These are phyloP conservation scores for Rusavskia elegans DNA, from an alignment of 495 filamentous ascomycete genomes.

Conservation along the genomic window DNA sequence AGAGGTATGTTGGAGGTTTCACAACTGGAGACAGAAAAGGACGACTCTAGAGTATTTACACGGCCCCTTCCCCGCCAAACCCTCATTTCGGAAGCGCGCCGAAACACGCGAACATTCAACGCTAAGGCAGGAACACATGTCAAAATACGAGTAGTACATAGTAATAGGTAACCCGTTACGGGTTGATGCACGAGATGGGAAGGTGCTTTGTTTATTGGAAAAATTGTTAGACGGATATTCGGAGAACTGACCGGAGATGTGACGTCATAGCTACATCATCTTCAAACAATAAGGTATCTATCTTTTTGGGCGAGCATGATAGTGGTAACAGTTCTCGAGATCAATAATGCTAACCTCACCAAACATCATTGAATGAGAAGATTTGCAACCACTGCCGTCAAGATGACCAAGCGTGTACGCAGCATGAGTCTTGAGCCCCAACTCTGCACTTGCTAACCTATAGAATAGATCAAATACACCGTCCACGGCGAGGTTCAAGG, in stretches of 20 bases:
- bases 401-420: background rate
- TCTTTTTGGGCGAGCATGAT: background rate
- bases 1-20: background rate
- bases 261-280: background rate
- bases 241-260: background rate
- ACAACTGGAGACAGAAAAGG: background rate
- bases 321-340: background rate
- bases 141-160: too few species aligned
- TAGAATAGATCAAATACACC: slow-evolving; percentile 30
- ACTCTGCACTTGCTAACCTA: background rate
- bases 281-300: too few species aligned
- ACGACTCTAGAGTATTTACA: background rate
- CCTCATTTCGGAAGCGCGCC: background rate
- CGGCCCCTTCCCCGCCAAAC: slow-evolving; percentile 1
- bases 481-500: slow-evolving; percentile 39
- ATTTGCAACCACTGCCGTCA: background rate
- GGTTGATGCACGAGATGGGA: background rate
- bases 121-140: background rate
- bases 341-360: background rate
- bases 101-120: background rate
- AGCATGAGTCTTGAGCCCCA: background rate
- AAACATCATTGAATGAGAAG: background rate
- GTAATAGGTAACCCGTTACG: too few species aligned
- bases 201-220: too few species aligned
- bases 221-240: too few species aligned